phyloP scores from a whole-genome alignment of 441 rosid genomes.

The Euphorbia schlechtendalii region DNA sequence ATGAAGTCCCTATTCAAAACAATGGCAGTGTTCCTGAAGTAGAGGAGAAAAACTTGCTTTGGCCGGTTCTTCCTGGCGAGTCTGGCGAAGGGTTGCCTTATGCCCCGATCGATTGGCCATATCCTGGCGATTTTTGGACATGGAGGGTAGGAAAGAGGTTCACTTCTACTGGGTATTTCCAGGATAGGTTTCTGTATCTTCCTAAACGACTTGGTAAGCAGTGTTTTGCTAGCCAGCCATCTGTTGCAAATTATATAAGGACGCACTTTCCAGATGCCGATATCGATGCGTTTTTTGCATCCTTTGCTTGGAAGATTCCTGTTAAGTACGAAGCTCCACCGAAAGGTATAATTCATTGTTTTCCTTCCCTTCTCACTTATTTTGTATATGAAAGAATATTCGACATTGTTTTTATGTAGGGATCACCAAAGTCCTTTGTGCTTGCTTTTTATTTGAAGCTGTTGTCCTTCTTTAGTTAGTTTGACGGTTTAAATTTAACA shows the following conservation, averaged over 20 bases:
- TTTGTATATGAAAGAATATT: background rate
- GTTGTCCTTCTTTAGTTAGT: background rate
- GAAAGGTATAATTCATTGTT: conserved; percentile 34
- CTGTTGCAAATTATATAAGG: conserved; percentile 41
- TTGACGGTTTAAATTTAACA: too few species aligned
- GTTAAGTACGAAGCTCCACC: conserved; percentile 27
- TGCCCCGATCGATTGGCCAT: conserved; percentile 85
- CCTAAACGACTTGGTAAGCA: conserved; percentile 47
- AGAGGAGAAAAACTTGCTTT: conserved; percentile 14
- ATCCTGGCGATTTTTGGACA: conserved; percentile 79
- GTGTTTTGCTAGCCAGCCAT: conserved; percentile 49
- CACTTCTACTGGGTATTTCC: conserved; percentile 37
- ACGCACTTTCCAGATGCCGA: conserved; percentile 46
- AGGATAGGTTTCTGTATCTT: conserved; percentile 58
- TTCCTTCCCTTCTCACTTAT: background rate
- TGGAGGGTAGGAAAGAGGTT: conserved; percentile 89
- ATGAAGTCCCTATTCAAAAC: background rate
- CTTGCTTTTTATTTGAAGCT: background rate
- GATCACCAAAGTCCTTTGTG: background rate
- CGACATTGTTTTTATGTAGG: background rate
- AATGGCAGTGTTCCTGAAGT: background rate
- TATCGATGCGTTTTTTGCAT: conserved; percentile 52
- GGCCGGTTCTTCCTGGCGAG: conserved; percentile 39
- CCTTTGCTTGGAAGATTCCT: conserved; percentile 80
- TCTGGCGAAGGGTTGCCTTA: conserved; percentile 81